A percentile compares a stretch with the other conserved stretches of the same genome.
phyloP scores from a whole-genome alignment of 2,329 filamentous ascomycete species.

The Alternaria solani region DNA sequence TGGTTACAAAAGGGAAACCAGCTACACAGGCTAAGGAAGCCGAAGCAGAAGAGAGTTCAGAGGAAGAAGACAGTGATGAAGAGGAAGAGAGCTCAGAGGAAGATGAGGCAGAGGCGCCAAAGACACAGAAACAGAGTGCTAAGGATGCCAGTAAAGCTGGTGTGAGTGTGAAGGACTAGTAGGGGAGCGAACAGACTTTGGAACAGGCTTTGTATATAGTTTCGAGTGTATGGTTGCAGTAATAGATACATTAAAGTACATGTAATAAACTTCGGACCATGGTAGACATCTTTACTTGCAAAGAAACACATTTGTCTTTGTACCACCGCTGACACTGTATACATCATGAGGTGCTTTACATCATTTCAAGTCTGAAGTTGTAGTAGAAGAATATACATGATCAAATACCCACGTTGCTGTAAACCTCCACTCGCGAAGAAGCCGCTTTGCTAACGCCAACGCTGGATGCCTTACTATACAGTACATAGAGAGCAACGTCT shows the following conservation, averaged over 20 bases:
- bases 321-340: too few species aligned
- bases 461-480: neutral
- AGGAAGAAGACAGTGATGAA: conserved; percentile 20
- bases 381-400: too few species aligned
- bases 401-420: too few species aligned
- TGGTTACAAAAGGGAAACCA: neutral
- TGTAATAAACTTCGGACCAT: neutral
- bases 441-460: neutral
- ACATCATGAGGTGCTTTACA: too few species aligned
- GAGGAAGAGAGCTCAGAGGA: conserved; percentile 7
- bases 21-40: neutral
- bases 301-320: too few species aligned
- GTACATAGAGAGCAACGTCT: neutral
- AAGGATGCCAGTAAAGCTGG: conserved; percentile 43
- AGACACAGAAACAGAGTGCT: conserved; percentile 36
- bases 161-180: conserved; percentile 50
- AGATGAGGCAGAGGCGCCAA: conserved; percentile 14
- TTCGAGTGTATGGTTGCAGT: neutral
- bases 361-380: too few species aligned
- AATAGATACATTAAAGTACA: too few species aligned
- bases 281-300: neutral
- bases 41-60: conserved; percentile 17
- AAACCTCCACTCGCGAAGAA: too few species aligned
- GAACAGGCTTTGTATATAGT: conserved; percentile 1
- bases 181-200: neutral